Evolutionary conservation across 2,329 filamentous ascomycete genomes (phyloP), one percentile per base, ranked within the genome.

Genomic region (Chlorencoelia australis): DNA sequence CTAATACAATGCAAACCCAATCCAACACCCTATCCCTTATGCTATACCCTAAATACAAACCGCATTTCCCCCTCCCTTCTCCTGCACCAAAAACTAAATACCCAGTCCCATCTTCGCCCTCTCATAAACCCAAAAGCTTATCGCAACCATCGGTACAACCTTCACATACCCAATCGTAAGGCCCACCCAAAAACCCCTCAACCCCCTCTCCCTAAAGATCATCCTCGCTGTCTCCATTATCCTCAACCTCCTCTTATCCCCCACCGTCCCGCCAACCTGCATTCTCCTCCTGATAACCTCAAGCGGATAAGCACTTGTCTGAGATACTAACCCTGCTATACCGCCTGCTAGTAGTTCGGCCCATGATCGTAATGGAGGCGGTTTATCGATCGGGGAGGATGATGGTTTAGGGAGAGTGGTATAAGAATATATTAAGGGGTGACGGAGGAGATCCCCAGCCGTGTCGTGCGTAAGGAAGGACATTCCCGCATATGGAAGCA

Each of bases 381-480:
- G 71, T 58, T 89, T 80, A 36, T 71, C 70, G 0, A 63, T 54
- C 1, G 69, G 67, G 2, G 60, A 59, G 37, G 67, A 65, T 63
- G 58, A 66, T 33, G 69, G 75, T 42, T 69, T 66, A 0, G 83
- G 75, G 1, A 93, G 64, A 0, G 82, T 86, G 4, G 89, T 94
- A 57, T 85, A 83, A 30, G 69, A 57, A 4, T 81, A 76, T 5
- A 95, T 52, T 1, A 59, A 45, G 0, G 79, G 78, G 38, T 72
- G 69, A 13, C 88, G 84, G 50, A 98, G 71, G 30, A 91, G 54
- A 59, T 98, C 91, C 42, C 85, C 84, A 26, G 82, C 75, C 4
- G 84, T 86, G 59, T 98, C 91, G 63, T 98, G 91, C 0, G 86
- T 94, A 26, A 98, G 71, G 63, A 98, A 98, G 1, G 87, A 94